Percentiles rank a stretch among this genome's conserved stretches.
These are phyloP conservation scores for Citrus sp. DNA, from an alignment of 345 rosid genomes.

Conservation along the genomic window DNA sequence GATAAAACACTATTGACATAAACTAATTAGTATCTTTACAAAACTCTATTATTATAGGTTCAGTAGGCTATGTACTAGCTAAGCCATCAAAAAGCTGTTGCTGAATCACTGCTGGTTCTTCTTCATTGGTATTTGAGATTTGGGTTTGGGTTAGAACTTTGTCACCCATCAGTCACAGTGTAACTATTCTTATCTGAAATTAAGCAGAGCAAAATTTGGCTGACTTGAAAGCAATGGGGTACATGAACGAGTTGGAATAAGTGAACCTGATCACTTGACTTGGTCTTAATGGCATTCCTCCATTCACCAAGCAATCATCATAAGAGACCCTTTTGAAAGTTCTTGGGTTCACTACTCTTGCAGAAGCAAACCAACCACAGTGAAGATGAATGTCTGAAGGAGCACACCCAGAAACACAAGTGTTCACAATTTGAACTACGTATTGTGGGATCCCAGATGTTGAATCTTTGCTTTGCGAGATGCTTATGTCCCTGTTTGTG, in stretches of 20 bases:
- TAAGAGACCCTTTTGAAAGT: conserved; percentile 47
- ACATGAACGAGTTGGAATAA: conserved; percentile 57
- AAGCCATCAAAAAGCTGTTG: neutral
- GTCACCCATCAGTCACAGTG: no score
- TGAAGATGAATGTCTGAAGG: conserved; percentile 48
- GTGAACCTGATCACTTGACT: conserved; percentile 48
- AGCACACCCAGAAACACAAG: conserved; percentile 41
- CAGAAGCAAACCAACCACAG: conserved; percentile 64
- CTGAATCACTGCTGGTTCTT: neutral
- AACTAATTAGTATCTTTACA: neutral
- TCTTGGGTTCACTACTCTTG: conserved; percentile 44
- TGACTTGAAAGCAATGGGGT: conserved; percentile 41
- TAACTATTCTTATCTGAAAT: neutral
- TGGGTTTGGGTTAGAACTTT: neutral
- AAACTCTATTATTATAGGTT: neutral
- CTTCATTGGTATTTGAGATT: neutral
- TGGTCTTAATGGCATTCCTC: conserved; percentile 37
- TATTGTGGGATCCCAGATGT: conserved; percentile 51
- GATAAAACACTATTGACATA: conserved; percentile 4
- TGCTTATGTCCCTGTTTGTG: conserved; percentile 44
- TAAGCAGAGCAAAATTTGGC: conserved; percentile 41
- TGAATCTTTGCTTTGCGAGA: conserved; percentile 45
- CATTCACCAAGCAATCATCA: conserved; percentile 59
- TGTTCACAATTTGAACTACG: conserved; percentile 53
- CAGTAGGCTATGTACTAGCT: neutral